Evolutionary conservation across 78 protist genomes (phyloP), one percentile per base, ranked within the genome.

Genomic region (Protostelium mycophagum): DNA sequence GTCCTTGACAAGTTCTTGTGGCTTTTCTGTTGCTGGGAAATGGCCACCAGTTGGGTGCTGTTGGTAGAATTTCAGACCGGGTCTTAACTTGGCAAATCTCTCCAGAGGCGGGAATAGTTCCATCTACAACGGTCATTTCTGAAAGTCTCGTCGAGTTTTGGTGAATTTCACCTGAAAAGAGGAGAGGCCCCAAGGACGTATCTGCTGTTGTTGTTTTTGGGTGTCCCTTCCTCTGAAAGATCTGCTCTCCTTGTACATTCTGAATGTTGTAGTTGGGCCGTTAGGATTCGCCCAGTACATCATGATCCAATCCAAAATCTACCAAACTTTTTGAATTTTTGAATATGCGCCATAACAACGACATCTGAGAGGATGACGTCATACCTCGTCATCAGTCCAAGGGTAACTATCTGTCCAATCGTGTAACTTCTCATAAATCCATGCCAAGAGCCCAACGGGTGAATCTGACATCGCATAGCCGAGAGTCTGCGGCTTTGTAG

Each of bases 371-470:
- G 73, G 73, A 51, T 51, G 73, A 51, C 31, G 5, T 51, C 73
- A 51, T 51, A 51, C 73, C 73, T 51, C 73, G 73, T 51, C 73
- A 16, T 51, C 73, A 5, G 73, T 51, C 73, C 73, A 51, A 5
- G 73, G 73, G 16, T 51, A 85, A 25, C 16, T 85, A 85, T 85
- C 86, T 5, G 86, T 85, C 86, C 86, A 85, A 85, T 37, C 36
- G 86, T 85, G 86, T 25, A 85, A 16, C 16, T 85, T 85, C 36
- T 85, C 86, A 16, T 37, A 36, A 16, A 85, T 85, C 86, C 86
- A 85, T 5, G 86, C 86, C 63, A 36, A 16, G 36, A 85, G 86
- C 5, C 86, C 86, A 16, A 85, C 86, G n/a, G 86, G 86, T 25
- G 86, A 85, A 16, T 85, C 86, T 16, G 86, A 35, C 37, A 85